Conservation (phyloP, 805 yeast genomes). For the Candida dendrica region DNA sequence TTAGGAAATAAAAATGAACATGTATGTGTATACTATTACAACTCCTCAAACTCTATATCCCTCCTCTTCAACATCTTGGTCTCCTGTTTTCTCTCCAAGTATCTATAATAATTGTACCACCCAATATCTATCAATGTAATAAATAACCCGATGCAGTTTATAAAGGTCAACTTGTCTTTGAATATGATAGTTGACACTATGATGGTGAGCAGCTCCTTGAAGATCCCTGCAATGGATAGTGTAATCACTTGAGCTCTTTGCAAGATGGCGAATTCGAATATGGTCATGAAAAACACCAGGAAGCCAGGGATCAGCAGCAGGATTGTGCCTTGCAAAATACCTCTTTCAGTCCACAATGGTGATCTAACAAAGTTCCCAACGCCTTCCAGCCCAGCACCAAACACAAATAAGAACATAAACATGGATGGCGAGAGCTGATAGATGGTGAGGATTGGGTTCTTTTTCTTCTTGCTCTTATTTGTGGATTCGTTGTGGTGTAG, state of each 20-base stretch:
- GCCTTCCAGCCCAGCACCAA: constrained; percentile 70
- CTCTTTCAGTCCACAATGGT: constrained; percentile 59
- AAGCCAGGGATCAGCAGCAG: constrained; percentile 76
- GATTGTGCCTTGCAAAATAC: constrained; percentile 45
- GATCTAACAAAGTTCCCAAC: constrained; percentile 42
- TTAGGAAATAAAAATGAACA: background rate
- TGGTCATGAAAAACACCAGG: constrained; percentile 83
- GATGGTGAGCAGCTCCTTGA: constrained; percentile 86
- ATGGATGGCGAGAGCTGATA: constrained; percentile 80
- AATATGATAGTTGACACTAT: constrained; percentile 58
- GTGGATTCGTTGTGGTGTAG: constrained; percentile 50
- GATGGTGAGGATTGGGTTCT: constrained; percentile 79
- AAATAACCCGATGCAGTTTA: constrained; percentile 68
- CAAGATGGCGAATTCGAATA: constrained; percentile 78
- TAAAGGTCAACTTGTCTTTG: constrained; percentile 59
- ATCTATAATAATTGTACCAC: constrained; percentile 74
- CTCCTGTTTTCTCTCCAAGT: constrained; percentile 11
- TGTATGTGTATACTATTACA: background rate
- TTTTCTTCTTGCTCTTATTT: constrained; percentile 16
- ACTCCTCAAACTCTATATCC: background rate
- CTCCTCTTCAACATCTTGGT: background rate
- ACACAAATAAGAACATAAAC: constrained; percentile 51
- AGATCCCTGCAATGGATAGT: constrained; percentile 83
- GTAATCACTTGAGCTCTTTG: constrained; percentile 81
- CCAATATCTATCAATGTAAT: constrained; percentile 73